Conservation (phyloP, 805 yeast species). For the Candida nonsorbophila region DNA sequence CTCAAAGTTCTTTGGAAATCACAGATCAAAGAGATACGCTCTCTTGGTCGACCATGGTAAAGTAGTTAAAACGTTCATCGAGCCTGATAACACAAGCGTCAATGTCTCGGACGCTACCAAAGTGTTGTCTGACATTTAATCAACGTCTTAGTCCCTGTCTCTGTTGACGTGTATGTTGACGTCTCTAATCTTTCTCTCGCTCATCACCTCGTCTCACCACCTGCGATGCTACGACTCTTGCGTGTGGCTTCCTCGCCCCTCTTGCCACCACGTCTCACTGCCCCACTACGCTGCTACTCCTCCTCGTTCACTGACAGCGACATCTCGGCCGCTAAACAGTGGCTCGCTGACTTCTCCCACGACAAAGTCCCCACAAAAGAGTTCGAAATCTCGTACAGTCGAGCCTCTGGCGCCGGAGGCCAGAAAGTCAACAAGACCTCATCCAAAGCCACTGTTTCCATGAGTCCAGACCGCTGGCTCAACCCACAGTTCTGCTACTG, state of each 20-base stretch:
- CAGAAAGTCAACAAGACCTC: slow-evolving; percentile 76
- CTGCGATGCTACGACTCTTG: neutral
- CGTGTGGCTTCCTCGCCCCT: neutral
- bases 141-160: too few species aligned
- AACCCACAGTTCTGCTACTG: slow-evolving; percentile 38
- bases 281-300: slow-evolving; percentile 1
- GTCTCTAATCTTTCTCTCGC: too few species aligned
- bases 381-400: slow-evolving; percentile 43
- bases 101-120: slow-evolving; percentile 46
- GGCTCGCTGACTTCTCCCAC: slow-evolving; percentile 33
- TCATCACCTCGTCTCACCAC: neutral
- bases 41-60: slow-evolving; percentile 70
- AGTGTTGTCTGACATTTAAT: slow-evolving; percentile 36
- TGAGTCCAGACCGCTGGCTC: slow-evolving; percentile 40
- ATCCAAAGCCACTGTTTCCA: slow-evolving; percentile 59
- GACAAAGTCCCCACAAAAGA: slow-evolving; percentile 37
- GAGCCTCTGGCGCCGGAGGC: slow-evolving; percentile 85
- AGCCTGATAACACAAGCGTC: slow-evolving; percentile 76
- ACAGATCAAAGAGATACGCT: slow-evolving; percentile 72
- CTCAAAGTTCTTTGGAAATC: slow-evolving; percentile 66
- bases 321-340: slow-evolving; percentile 29
- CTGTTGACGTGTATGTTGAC: too few species aligned
- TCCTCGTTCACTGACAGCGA: slow-evolving; percentile 15
- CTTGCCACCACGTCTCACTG: slow-evolving; percentile 1
- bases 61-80: slow-evolving; percentile 62